Conservation (phyloP, 2,329 filamentous ascomycete species). For the Colletotrichum neosansevieriae region DNA sequence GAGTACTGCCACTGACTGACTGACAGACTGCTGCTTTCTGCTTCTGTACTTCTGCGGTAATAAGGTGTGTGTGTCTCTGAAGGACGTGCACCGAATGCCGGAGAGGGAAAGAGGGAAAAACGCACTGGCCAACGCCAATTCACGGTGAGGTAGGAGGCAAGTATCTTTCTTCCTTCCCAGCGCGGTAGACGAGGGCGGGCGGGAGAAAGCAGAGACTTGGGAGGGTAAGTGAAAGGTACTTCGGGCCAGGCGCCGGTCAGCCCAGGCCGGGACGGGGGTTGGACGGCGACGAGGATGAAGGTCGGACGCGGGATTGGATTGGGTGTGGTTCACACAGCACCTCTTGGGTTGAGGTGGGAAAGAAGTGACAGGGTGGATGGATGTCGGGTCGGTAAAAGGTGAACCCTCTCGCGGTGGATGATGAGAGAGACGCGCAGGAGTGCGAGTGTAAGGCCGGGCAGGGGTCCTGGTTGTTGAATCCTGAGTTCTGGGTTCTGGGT, state of each 20-base stretch:
- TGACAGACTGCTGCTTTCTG: no score
- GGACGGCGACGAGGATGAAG: slow-evolving; percentile 10
- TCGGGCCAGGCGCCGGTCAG: slow-evolving; percentile 30
- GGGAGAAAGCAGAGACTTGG: not conserved
- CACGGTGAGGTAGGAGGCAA: slow-evolving; percentile 13
- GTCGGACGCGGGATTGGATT: slow-evolving; percentile 4
- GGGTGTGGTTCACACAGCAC: slow-evolving; percentile 25
- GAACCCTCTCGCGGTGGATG: not conserved
- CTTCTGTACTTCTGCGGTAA: not conserved
- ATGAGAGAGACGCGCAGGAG: slow-evolving; percentile 14
- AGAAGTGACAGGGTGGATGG: slow-evolving; percentile 12
- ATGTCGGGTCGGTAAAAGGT: slow-evolving; percentile 22
- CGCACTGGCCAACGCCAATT: slow-evolving; percentile 20
- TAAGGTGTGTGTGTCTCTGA: slow-evolving; percentile 2
- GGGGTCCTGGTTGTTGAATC: slow-evolving; percentile 29
- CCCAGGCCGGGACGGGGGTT: slow-evolving; percentile 24
- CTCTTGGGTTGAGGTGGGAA: slow-evolving; percentile 8
- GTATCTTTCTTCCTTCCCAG: not conserved
- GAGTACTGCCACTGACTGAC: not conserved
- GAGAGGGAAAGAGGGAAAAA: slow-evolving; percentile 39
- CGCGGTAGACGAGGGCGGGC: not conserved
- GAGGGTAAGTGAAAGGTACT: slow-evolving; percentile 13
- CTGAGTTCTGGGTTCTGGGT: slow-evolving; percentile 16
- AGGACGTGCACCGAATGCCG: slow-evolving; percentile 40
- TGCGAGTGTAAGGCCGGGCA: slow-evolving; percentile 7